Evolutionary conservation across 1,284 basidiomycete species (phyloP).

Genomic region (Tilletiopsis washingtonensis): DNA sequence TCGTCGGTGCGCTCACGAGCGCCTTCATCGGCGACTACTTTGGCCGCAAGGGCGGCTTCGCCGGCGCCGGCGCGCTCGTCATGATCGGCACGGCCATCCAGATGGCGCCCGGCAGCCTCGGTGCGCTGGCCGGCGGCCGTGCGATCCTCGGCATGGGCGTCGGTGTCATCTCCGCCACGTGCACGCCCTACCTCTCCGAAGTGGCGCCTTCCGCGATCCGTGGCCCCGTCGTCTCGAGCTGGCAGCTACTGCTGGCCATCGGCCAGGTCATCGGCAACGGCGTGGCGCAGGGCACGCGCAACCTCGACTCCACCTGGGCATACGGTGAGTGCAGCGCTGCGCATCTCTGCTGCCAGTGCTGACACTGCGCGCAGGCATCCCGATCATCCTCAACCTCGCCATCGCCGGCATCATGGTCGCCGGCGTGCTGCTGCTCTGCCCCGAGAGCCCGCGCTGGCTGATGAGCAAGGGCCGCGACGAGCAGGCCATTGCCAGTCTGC

Average conservation of each 20-base stretch:
- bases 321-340: constrained; percentile 6
- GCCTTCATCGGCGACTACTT: constrained; percentile 49
- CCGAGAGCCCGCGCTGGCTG: constrained; percentile 50
- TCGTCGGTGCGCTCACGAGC: constrained; percentile 49
- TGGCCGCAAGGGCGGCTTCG: constrained; percentile 49
- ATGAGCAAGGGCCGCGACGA: constrained; percentile 48
- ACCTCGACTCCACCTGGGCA: constrained; percentile 22
- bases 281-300: constrained; percentile 47
- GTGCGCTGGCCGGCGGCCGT: constrained; percentile 49
- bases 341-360: background rate
- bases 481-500: constrained; percentile 48
- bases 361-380: constrained; percentile 36
- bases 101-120: constrained; percentile 44
- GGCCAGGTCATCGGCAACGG: constrained; percentile 51
- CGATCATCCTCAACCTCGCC: constrained; percentile 50
- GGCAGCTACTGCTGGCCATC: constrained; percentile 52
- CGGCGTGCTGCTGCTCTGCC: constrained; percentile 46
- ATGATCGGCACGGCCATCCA: constrained; percentile 49
- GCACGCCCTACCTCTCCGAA: constrained; percentile 21
- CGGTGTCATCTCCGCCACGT: constrained; percentile 43
- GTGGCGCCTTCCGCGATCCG: constrained; percentile 50
- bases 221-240: constrained; percentile 48
- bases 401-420: constrained; percentile 46
- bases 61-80: constrained; percentile 43
- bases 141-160: constrained; percentile 50